phyloP scores from a whole-genome alignment of 1,139 yeast genomes.

The Blastobotrys capitulatus region DNA sequence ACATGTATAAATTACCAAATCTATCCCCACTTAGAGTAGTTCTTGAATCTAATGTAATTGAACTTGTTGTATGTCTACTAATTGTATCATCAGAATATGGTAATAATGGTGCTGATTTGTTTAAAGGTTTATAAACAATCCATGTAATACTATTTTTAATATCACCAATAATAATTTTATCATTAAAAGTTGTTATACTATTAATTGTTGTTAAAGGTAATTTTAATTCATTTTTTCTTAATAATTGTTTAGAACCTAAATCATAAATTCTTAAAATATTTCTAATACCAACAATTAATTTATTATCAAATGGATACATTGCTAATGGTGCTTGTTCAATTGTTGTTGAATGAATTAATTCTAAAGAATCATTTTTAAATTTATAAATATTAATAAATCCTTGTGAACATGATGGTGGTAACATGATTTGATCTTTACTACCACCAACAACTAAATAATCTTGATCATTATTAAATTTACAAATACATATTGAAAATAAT shows the following conservation, averaged over 20 bases:
- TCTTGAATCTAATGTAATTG: conserved; percentile 59
- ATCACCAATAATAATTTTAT: conserved; percentile 66
- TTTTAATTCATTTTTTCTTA: conserved; percentile 52
- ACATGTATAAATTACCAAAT: conserved; percentile 72
- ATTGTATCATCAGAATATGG: conserved; percentile 67
- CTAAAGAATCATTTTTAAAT: conserved; percentile 38
- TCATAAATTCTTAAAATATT: conserved; percentile 57
- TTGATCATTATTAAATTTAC: conserved; percentile 35
- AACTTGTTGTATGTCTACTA: conserved; percentile 59
- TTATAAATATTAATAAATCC: conserved; percentile 43
- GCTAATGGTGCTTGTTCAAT: conserved; percentile 48
- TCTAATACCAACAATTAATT: conserved; percentile 55
- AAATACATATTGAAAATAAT: conserved; percentile 36
- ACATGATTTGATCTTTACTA: conserved; percentile 35
- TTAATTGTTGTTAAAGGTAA: conserved; percentile 42
- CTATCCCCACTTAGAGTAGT: conserved; percentile 86
- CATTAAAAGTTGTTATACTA: conserved; percentile 44
- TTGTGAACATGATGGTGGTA: conserved; percentile 35
- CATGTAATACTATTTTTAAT: conserved; percentile 56
- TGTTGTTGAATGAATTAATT: conserved; percentile 57
- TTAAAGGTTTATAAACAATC: conserved; percentile 44
- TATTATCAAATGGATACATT: conserved; percentile 53
- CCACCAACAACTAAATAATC: conserved; percentile 49
- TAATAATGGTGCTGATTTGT: conserved; percentile 47
- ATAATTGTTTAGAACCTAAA: conserved; percentile 71